Evolutionary conservation across 768 basidiomycete species (phyloP).

Genomic region (Leccinum variicolor): DNA sequence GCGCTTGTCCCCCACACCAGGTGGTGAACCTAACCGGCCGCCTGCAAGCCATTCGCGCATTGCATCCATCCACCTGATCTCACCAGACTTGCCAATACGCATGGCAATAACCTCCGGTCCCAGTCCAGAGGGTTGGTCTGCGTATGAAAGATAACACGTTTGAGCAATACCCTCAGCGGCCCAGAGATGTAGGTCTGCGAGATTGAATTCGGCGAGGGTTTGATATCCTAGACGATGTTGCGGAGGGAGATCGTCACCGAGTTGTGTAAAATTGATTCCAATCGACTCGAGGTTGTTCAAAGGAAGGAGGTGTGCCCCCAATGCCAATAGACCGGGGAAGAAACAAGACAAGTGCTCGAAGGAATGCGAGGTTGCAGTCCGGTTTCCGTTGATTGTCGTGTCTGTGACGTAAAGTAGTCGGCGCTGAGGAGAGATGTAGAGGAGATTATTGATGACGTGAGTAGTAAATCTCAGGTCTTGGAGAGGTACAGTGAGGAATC

Average conservation of each 20-base stretch:
- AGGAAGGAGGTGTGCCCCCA: constrained; percentile 63
- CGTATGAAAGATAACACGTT: constrained; percentile 68
- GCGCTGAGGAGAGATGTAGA: constrained; percentile 65
- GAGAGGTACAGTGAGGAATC: constrained; percentile 3
- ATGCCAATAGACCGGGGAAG: constrained; percentile 69
- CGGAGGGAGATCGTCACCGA: constrained; percentile 28
- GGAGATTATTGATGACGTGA: constrained; percentile 57
- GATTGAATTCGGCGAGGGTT: constrained; percentile 43
- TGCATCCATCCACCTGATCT: constrained; percentile 26
- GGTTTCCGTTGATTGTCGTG: constrained; percentile 27
- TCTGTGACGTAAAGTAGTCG: constrained; percentile 70
- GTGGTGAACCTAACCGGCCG: constrained; percentile 46
- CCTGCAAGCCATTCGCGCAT: constrained; percentile 47
- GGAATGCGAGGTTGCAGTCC: constrained; percentile 39
- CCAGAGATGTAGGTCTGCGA: constrained; percentile 69
- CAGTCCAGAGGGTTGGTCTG: constrained; percentile 65
- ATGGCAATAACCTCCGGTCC: constrained; percentile 56
- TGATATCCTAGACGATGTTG: constrained; percentile 31
- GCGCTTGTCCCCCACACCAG: constrained; percentile 45
- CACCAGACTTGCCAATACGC: constrained; percentile 24
- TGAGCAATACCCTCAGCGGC: constrained; percentile 73
- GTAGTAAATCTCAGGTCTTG: constrained; percentile 61
- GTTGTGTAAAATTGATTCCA: constrained; percentile 43
- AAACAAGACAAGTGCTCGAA: constrained; percentile 81
- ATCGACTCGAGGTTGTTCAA: constrained; percentile 48